phyloP scores from a whole-genome alignment of 176 grass and related monocot genomes.

The Aegilops tauschii region DNA sequence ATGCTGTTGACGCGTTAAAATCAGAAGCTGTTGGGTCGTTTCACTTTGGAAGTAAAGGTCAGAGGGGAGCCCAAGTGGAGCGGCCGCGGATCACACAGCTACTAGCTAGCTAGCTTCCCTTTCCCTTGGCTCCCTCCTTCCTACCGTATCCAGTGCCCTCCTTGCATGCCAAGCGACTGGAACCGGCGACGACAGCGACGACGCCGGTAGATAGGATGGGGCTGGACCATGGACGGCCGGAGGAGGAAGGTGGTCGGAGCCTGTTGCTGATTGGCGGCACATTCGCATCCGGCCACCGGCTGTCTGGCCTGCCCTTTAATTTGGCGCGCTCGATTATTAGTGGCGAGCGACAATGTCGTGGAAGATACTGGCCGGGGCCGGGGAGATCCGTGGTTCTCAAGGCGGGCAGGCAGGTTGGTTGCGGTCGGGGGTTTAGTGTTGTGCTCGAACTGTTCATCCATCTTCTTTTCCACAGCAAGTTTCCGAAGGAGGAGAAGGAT shows the following conservation, averaged over 20 bases:
- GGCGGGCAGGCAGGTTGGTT: constrained; percentile 40
- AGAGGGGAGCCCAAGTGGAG: constrained; percentile 30
- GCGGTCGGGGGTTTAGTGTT: not conserved
- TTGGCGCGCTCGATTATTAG: not conserved
- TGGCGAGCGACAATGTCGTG: not conserved
- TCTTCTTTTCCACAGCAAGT: not conserved
- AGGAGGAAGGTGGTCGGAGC: not conserved
- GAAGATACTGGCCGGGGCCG: not conserved
- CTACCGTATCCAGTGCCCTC: constrained; percentile 24
- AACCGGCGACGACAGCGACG: constrained; percentile 38
- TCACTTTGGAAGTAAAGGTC: constrained; percentile 28
- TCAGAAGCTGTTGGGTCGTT: constrained; percentile 32
- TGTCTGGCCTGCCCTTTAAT: not conserved
- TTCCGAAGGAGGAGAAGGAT: constrained; percentile 64
- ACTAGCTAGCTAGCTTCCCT: not conserved
- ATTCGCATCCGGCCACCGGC: constrained; percentile 11
- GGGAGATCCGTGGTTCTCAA: constrained; percentile 16
- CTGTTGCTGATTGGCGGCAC: constrained; percentile 28
- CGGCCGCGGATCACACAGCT: constrained; percentile 14
- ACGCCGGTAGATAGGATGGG: not conserved
- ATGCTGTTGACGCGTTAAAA: constrained; percentile 32
- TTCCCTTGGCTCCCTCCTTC: constrained; percentile 9
- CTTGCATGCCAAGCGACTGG: constrained; percentile 48
- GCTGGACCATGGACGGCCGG: not conserved
- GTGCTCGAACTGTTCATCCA: constrained; percentile 17